Evolutionary conservation across 2,329 filamentous ascomycete genomes (phyloP).

Genomic region (Chrysoporthe austroafricana): DNA sequence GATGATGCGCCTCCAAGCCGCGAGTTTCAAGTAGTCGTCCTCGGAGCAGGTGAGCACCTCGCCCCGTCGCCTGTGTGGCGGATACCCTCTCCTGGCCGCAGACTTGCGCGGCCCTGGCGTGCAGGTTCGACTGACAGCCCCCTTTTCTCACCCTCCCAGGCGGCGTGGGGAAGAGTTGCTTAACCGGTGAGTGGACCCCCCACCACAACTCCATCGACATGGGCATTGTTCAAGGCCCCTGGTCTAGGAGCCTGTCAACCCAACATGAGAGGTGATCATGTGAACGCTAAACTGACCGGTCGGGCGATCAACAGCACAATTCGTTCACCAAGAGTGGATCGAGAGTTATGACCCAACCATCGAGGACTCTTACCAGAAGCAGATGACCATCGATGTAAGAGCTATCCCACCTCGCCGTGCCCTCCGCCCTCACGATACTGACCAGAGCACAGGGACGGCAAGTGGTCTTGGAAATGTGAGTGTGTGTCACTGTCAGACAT

Average conservation of each 20-base stretch:
- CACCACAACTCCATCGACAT: slow-evolving; percentile 22
- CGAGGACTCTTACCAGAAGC: slow-evolving; percentile 76
- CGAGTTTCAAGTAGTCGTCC: slow-evolving; percentile 81
- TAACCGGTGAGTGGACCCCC: slow-evolving; percentile 68
- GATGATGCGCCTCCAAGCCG: slow-evolving; percentile 51
- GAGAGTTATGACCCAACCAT: slow-evolving; percentile 83
- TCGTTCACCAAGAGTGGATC: slow-evolving; percentile 93
- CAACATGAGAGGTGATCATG: slow-evolving; percentile 24
- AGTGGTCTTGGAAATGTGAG: slow-evolving; percentile 87
- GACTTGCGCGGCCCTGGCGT: slow-evolving; percentile 1
- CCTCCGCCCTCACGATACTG: slow-evolving; percentile 35
- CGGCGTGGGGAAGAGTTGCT: slow-evolving; percentile 89
- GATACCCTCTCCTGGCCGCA: slow-evolving; percentile 18
- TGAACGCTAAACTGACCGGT: slow-evolving; percentile 28
- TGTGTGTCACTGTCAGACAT: slow-evolving; percentile 24
- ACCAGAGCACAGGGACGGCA: slow-evolving; percentile 70
- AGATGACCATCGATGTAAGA: slow-evolving; percentile 82
- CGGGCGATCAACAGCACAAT: slow-evolving; percentile 67
- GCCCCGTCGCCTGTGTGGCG: slow-evolving; percentile 29
- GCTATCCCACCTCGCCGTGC: slow-evolving; percentile 41
- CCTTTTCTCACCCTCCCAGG: slow-evolving; percentile 51
- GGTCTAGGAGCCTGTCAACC: slow-evolving; percentile 22
- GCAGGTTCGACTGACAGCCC: slow-evolving; percentile 15
- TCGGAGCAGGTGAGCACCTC: slow-evolving; percentile 69
- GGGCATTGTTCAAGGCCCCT: slow-evolving; percentile 29